Base-by-base conservation (phyloP, 148 eudicot species). In the Arbutus unedo region DNA sequence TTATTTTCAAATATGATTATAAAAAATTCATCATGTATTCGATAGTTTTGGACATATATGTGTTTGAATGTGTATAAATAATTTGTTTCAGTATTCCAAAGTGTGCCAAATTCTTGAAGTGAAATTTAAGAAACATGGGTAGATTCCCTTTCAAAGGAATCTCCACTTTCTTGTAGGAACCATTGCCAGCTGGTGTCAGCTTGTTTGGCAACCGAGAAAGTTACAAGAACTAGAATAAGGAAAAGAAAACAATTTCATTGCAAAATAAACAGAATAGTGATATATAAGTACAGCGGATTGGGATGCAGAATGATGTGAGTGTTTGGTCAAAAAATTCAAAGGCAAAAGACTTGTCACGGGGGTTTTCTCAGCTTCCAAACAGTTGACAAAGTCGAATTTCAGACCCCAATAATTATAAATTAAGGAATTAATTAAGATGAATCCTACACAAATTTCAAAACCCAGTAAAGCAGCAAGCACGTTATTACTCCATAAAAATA, bases 81-180 rank as follows among this genome's bases (percentile, higher is more conserved):
- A 31, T 31, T 31, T 31, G 38, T 31, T n/a, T n/a, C n/a, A n/a
- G 38, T 31, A 31, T 31, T 31, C 38, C 38, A 31, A 31, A 31
- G 38, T 31, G 38, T 31, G 38, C 38, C 38, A 31, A 31, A 31
- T 31, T 54, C 79, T 57, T 81, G 77, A 8, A 55, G 79, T 82
- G 79, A 74, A 75, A 75, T 8, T 19, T 23, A 75, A 49, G 79
- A n/a, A 82, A 59, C 84, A 48, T 82, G 84, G 15, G 56, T 60
- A 59, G 13, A 25, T 54, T 53, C 73, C 13, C 80, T 16, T 49
- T n/a, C 21, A 16, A 68, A 11, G 59, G 64, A 68, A 68, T 51
- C n/a, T 7, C 13, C 60, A 76, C 60, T 76, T 76, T 76, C n/a
- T 66, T 66, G 23, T 66, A 38, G 7, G 15, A 31, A 11, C 11